phyloP scores from a whole-genome alignment of 306 rosid genomes.

The Gillenia trifoliata region DNA sequence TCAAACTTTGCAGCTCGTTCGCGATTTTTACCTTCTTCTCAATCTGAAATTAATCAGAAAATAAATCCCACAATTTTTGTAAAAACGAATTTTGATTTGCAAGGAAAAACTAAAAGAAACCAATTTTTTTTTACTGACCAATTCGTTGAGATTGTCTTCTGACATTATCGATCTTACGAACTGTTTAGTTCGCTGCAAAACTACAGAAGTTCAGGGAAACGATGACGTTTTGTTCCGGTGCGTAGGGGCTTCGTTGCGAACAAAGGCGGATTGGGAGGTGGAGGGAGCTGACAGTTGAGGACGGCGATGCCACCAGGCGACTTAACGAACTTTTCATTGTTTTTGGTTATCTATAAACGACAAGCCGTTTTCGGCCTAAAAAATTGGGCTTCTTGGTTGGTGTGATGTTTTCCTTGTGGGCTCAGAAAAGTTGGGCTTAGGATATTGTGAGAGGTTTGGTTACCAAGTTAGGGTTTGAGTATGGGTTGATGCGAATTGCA shows the following conservation, averaged over 20 bases:
- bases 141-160: constrained; percentile 36
- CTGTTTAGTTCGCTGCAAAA: constrained; percentile 22
- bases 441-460: too few relatives aligned
- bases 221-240: constrained; percentile 14
- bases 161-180: constrained; percentile 15
- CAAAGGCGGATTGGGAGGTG: not conserved
- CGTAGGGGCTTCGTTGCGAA: constrained; percentile 2
- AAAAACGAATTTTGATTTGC: not conserved
- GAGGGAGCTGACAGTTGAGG: not conserved
- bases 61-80: not conserved
- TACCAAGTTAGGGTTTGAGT: too few relatives aligned
- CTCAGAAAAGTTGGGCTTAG: not conserved
- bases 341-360: not conserved
- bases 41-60: constrained; percentile 20
- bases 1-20: constrained; percentile 44
- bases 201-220: not conserved
- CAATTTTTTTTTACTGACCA: constrained; percentile 31
- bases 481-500: too few relatives aligned
- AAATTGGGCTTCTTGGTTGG: not conserved
- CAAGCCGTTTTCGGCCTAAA: not conserved
- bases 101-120: not conserved
- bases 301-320: constrained; percentile 9
- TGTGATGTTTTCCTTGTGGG: not conserved
- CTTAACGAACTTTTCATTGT: not conserved
- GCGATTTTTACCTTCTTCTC: constrained; percentile 30